A percentile compares a stretch with the other conserved stretches of the same genome.
Conservation (phyloP, 108 stramenopile species). For the Conticribra guillardii region DNA sequence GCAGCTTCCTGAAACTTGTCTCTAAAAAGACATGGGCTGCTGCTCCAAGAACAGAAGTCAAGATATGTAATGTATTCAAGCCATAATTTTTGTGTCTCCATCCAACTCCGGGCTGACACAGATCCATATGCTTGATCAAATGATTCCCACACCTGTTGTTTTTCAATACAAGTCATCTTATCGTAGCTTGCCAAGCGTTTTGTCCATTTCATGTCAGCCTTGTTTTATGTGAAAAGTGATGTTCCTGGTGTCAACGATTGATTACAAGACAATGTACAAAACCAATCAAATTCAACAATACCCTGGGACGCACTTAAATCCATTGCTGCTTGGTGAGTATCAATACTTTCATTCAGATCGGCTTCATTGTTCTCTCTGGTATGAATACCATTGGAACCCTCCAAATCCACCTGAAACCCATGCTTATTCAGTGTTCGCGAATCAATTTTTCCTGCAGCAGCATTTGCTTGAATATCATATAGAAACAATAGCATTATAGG, state of each 20-base stretch:
- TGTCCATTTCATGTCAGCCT: neutral
- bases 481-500: too few species aligned
- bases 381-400: neutral
- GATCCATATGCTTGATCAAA: slow-evolving; percentile 22
- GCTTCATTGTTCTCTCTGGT: neutral
- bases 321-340: too few species aligned
- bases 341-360: too few species aligned
- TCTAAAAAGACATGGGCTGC: slow-evolving; percentile 5
- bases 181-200: neutral
- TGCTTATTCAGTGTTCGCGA: slow-evolving; percentile 5
- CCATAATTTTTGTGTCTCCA: slow-evolving; percentile 17
- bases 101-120: slow-evolving; percentile 12
- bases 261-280: too few species aligned
- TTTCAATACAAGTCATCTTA: neutral
- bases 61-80: slow-evolving; percentile 2
- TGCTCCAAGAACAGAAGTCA: neutral
- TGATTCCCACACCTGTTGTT: neutral
- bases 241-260: too few species aligned
- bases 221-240: too few species aligned
- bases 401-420: neutral
- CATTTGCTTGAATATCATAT: too few species aligned
- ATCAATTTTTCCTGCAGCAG: too few species aligned
- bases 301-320: too few species aligned
- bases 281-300: too few species aligned
- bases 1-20: slow-evolving; percentile 19